Percentiles rank a stretch among this genome's conserved stretches.
phyloP scores from a whole-genome alignment of 495 filamentous ascomycete species.

The Hypoxylon lienhwacheense region DNA sequence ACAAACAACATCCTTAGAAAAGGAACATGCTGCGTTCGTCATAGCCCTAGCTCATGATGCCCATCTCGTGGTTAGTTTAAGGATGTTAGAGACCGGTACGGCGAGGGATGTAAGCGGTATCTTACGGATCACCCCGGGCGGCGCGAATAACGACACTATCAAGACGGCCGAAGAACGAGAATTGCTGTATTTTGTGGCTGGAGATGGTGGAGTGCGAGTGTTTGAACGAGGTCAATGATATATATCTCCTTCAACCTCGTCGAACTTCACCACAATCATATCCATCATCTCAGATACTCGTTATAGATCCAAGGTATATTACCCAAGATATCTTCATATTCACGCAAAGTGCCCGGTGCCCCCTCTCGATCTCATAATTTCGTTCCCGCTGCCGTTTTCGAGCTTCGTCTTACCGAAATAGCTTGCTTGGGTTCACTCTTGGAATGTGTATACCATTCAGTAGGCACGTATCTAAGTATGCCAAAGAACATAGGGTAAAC shows the following conservation, averaged over 20 bases:
- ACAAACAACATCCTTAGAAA: conserved; percentile 64
- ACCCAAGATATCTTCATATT: too few species aligned
- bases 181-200: conserved; percentile 75
- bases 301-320: too few species aligned
- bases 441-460: too few species aligned
- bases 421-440: too few species aligned
- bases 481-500: too few species aligned
- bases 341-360: too few species aligned
- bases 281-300: too few species aligned
- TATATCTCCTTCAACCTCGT: neutral
- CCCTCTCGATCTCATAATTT: too few species aligned
- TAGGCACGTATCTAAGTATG: too few species aligned
- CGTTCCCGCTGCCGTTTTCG: too few species aligned
- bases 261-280: neutral
- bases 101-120: conserved; percentile 93
- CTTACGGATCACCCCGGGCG: conserved; percentile 68
- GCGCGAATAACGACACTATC: conserved; percentile 29
- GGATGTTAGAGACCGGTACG: conserved; percentile 77
- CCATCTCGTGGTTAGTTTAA: conserved; percentile 64
- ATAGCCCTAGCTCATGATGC: conserved; percentile 75
- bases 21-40: conserved; percentile 68
- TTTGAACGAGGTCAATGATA: conserved; percentile 69
- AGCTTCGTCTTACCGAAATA: too few species aligned
- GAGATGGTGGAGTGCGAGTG: conserved; percentile 75
- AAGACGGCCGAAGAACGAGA: conserved; percentile 61